phyloP scores from a whole-genome alignment of 257 asterid species.

The Forsythia suspensa region DNA sequence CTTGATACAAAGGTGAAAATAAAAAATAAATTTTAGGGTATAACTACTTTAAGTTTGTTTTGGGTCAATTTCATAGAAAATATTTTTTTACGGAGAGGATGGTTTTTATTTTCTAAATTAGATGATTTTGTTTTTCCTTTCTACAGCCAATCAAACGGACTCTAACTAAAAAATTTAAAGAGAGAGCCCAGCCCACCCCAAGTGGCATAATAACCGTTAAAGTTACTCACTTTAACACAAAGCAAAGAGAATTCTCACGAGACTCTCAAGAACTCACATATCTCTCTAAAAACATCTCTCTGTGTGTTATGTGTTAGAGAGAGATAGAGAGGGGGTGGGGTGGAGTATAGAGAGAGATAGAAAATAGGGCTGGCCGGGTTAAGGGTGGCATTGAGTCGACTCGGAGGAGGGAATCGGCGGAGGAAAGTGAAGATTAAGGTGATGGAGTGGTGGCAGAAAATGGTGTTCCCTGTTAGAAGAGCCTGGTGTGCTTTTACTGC shows the following conservation, averaged over 20 bases:
- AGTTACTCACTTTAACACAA: background rate
- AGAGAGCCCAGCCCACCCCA: background rate
- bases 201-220: background rate
- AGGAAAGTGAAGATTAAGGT: slow-evolving; percentile 57
- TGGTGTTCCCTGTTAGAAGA: slow-evolving; percentile 74
- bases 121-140: too few species aligned
- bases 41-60: too few species aligned
- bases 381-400: slow-evolving; percentile 50
- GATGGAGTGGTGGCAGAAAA: slow-evolving; percentile 76
- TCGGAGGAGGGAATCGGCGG: slow-evolving; percentile 58
- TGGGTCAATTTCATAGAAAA: too few species aligned
- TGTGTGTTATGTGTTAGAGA: background rate
- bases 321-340: background rate
- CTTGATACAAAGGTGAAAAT: too few species aligned
- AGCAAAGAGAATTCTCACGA: background rate
- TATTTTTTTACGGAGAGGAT: too few species aligned
- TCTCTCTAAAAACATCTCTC: background rate
- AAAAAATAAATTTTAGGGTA: too few species aligned
- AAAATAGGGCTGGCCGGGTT: slow-evolving; percentile 72
- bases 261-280: background rate
- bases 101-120: too few species aligned
- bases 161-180: background rate
- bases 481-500: slow-evolving; percentile 65
- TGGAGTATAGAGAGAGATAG: background rate
- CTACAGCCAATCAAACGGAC: too few species aligned